These are phyloP conservation scores for Alternaria hordeiaustralica DNA, from an alignment of 2,329 filamentous ascomycete species.

Conservation along the genomic window DNA sequence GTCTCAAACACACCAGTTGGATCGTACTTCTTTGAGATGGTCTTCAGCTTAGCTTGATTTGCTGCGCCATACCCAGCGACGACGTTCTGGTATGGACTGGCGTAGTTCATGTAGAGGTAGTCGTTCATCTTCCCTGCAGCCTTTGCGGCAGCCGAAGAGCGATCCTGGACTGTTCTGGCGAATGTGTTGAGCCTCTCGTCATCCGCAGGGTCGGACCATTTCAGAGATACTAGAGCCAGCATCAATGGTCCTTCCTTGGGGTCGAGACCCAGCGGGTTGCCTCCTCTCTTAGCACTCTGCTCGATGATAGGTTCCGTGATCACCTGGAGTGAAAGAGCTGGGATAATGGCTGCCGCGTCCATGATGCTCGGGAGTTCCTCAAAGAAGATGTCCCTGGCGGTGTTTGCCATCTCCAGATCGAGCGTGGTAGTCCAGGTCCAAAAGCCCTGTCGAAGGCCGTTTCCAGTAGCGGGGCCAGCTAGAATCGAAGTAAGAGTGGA, in stretches of 20 bases:
- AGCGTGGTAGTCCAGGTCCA: constrained; percentile 39
- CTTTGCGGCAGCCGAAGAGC: constrained; percentile 10
- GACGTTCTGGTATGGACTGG: constrained; percentile 51
- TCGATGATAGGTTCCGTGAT: constrained; percentile 31
- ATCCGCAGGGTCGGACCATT: constrained; percentile 28
- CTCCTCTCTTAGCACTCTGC: constrained; percentile 15
- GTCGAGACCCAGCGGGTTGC: constrained; percentile 40
- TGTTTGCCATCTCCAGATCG: constrained; percentile 26
- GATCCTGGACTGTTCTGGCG: no score
- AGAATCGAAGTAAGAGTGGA: constrained; percentile 19
- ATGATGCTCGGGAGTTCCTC: no score
- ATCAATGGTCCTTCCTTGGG: constrained; percentile 27
- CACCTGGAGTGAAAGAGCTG: constrained; percentile 34
- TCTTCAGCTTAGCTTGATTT: constrained; percentile 39
- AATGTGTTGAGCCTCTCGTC: no score
- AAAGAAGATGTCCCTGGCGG: constrained; percentile 33
- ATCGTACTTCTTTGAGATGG: constrained; percentile 27
- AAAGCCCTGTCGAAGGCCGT: constrained; percentile 32
- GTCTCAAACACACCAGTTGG: constrained; percentile 27
- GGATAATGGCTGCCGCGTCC: no score
- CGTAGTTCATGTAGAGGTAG: constrained; percentile 58
- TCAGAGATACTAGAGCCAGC: constrained; percentile 20
- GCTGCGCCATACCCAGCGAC: constrained; percentile 51
- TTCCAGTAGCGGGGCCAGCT: no score
- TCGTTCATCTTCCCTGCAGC: constrained; percentile 7